Base-by-base conservation (phyloP, 805 yeast genomes). In the Cyberlindnera veronae region DNA sequence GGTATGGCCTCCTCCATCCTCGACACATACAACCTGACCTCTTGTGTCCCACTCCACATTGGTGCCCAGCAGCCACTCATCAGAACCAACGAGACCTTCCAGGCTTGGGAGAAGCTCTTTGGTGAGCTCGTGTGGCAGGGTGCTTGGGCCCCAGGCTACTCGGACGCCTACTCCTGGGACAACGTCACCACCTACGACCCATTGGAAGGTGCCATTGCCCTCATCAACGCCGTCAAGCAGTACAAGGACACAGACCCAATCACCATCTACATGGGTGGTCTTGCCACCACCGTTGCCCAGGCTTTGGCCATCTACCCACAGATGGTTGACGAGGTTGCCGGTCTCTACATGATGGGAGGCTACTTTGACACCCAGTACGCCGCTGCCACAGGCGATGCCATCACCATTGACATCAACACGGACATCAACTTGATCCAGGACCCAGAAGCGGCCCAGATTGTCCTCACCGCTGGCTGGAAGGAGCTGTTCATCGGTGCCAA, bases 381-480 rank as follows among this genome's bases (percentile, higher is more conserved):
- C 4, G 64, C 62, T 36, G 67, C 63, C 23, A 48, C 53, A 13
- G 64, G 62, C 29, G 35, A 51, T 27, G 42, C 62, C 22, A 56
- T 61, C 31, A 53, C 62, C 17, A 58, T 61, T 34, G 72, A 68
- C 46, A 56, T 67, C 47, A 63, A 65, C 56, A 65, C 71, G 28
- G 72, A 69, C 46, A 65, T 69, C 54, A 67, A 69, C 54, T 50
- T 67, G 37, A 66, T 67, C 43, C 65, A 63, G 46, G 74, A 68
- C 48, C 72, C 74, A 12, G 73, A 68, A 51, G 72, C 69, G 14
- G 72, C 73, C 24, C 69, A 67, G 50, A 66, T 64, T 10, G 68
- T 61, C n/a, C 45, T 68, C 32, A 61, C 70, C 26, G 67, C 70
- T 8, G 59, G 61, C 19, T 68, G 72, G 71, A 60, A 57, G 17